These are phyloP conservation scores for Decorospora gaudefroyi DNA, from an alignment of 2,329 filamentous ascomycete species.

Conservation along the genomic window DNA sequence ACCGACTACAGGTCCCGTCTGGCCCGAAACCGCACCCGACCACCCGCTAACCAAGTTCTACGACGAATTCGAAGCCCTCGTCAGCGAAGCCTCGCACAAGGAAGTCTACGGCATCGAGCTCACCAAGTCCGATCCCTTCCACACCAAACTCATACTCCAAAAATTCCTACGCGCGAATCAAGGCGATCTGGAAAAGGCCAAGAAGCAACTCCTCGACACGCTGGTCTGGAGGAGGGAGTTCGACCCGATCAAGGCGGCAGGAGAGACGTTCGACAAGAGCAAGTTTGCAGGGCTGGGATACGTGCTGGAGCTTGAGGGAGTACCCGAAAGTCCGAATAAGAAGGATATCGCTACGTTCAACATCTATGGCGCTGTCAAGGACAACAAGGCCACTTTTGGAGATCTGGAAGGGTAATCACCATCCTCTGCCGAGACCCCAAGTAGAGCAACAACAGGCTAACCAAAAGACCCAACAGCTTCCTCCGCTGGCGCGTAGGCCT, in stretches of 20 bases:
- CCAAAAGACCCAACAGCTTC: conserved; percentile 63
- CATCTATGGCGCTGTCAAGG: conserved; percentile 85
- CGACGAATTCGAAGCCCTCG: conserved; percentile 61
- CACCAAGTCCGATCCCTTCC: conserved; percentile 59
- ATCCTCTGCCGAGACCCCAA: not conserved
- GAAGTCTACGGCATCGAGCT: conserved; percentile 90
- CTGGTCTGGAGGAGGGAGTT: conserved; percentile 81
- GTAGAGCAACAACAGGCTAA: not conserved
- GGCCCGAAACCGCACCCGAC: conserved; percentile 46
- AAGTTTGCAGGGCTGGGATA: conserved; percentile 83
- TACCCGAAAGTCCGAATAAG: conserved; percentile 57
- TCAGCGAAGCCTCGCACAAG: conserved; percentile 62
- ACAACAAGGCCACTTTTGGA: conserved; percentile 79
- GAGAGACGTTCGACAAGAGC: conserved; percentile 63
- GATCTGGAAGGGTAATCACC: conserved; percentile 71
- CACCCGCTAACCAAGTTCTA: conserved; percentile 61
- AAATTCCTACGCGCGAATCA: conserved; percentile 94
- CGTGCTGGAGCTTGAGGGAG: conserved; percentile 69
- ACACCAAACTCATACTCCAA: conserved; percentile 81
- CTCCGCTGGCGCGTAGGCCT: conserved; percentile 86
- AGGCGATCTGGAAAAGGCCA: conserved; percentile 72
- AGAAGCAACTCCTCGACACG: conserved; percentile 76
- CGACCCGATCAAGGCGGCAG: conserved; percentile 68
- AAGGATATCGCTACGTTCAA: conserved; percentile 85
- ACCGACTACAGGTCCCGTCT: conserved; percentile 27